Evolutionary conservation across 352 stramenopile species (phyloP), one percentile per base, ranked within the genome.

Genomic region (Blastocystis sp.): DNA sequence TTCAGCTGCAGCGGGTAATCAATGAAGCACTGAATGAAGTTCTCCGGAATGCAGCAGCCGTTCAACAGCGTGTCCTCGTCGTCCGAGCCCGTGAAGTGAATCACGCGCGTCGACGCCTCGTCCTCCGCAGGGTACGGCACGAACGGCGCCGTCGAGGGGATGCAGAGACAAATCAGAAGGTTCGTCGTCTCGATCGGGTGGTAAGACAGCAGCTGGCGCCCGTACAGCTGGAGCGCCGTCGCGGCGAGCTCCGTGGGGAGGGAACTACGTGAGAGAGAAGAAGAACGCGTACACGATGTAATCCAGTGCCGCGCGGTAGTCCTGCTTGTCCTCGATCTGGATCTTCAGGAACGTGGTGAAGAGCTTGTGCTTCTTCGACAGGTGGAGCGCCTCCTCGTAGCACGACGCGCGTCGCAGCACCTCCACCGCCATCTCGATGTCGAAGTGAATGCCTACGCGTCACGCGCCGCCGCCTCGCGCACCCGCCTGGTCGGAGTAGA

Each of bases 311-410:
- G 97, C 95, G 24, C 95, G 92, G 0, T 93, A 96, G 39, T 96
- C 93, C 33, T 91, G 79, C 33, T 95, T 93, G 62, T 96, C 96
- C 50, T 96, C 95, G 10, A 98, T 92, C 85, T 97, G 94, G 77
- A 98, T 96, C 81, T 95, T 95, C 59, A 97, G 90, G 90, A 97
- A 97, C 93, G 94, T 96, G 63, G 93, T 95, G 91, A 97, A 94
- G 74, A 97, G 94, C 69, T 94, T 92, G 88, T 70, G 39, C 9
- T 96, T 96, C 85, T 94, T 95, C 31, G 95, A 95, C 60, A 97
- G 91, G 60, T 94, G 94, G 39, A 97, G 91, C 35, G 94, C 95
- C 81, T 97, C 94, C 60, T 95, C 94, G 29, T 93, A 95, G 91
- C 97, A 97, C 82, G 80, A 82, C 19, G 96, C 96, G 88, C 96